Percentiles rank a stretch among this genome's conserved stretches.
These are phyloP conservation scores for Aplosporella prunicola DNA, from an alignment of 2,329 filamentous ascomycete genomes.

Conservation along the genomic window DNA sequence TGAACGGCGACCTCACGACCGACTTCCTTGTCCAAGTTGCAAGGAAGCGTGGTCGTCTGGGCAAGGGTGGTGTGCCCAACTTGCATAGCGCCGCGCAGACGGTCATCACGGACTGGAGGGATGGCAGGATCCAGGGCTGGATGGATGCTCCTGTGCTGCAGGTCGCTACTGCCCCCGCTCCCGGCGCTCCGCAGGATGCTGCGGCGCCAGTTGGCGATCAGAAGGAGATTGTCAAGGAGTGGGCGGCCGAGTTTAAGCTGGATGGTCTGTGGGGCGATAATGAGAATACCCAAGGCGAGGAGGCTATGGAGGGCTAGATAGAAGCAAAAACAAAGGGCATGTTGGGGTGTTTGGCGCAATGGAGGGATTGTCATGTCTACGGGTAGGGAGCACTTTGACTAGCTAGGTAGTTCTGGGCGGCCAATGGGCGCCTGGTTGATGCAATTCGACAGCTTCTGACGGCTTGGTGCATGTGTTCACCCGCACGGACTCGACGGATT, in stretches of 20 bases:
- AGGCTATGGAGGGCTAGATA: slow-evolving; percentile 26
- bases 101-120: slow-evolving; percentile 93
- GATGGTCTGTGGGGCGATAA: slow-evolving; percentile 82
- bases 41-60: slow-evolving; percentile 79
- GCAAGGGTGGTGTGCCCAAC: slow-evolving; percentile 85
- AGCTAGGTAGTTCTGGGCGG: background rate
- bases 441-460: no score
- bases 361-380: no score
- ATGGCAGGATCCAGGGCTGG: slow-evolving; percentile 92
- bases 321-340: slow-evolving; percentile 1
- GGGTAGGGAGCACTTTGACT: no score
- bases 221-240: slow-evolving; percentile 82
- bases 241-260: slow-evolving; percentile 90
- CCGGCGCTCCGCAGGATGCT: slow-evolving; percentile 13
- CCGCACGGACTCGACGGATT: no score
- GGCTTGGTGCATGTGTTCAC: no score
- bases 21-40: slow-evolving; percentile 95
- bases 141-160: slow-evolving; percentile 62
- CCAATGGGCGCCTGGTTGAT: no score
- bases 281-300: slow-evolving; percentile 26
- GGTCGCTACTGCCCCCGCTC: slow-evolving; percentile 35
- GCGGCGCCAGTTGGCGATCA: slow-evolving; percentile 46
- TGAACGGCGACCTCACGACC: slow-evolving; percentile 66
- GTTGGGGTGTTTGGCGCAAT: slow-evolving; percentile 8
- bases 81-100: slow-evolving; percentile 78